Base-by-base conservation (phyloP, 345 rosid genomes). In the Gossypium mustelinum region DNA sequence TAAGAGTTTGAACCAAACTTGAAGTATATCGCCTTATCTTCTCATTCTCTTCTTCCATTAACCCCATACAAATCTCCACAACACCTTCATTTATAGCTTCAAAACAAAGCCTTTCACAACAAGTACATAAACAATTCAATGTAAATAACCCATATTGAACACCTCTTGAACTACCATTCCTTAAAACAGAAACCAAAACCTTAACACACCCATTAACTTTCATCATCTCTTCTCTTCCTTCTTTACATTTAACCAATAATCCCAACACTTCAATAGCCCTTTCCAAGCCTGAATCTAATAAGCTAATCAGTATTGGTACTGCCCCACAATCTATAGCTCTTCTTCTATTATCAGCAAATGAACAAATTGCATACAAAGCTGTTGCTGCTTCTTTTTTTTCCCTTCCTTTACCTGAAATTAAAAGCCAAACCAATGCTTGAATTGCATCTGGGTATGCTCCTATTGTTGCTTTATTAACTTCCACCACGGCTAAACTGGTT, bases 351-450 rank as follows among this genome's bases (percentile, higher is more conserved):
- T 86, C 94, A 3, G 92, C 89, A 77, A 86, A 93, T 17, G 87
- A 91, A 67, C 94, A 91, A 1, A 96, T 71, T 3, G 99, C 86
- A 59, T 88, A 93, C 48, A 96, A 84, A n/a, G 98, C 92, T 0
- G 99, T 96, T 0, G 98, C 93, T 0, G 98, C 91, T 75, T 96
- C 99, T 79, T 90, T 96, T 78, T 80, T 87, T 76, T 88, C 98
- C 78, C 98, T 73, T 2, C 80, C 88, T 71, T 84, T 87, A 11
- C 98, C 99, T 45, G 77, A 54, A 34, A 84, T 79, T 4, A 93
- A 79, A 60, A 93, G 87, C 72, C 78, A 62, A n/a, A 93, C 88
- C 54, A 96, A 81, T 11, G 88, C 79, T 48, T 79, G 72, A 68
- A 96, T 89, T 54, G 92, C 98, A 73, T 74, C 81, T 2, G 98